Evolutionary conservation across 805 yeast genomes (phyloP), one percentile per base, ranked within the genome.

Genomic region (Candida ovalis): DNA sequence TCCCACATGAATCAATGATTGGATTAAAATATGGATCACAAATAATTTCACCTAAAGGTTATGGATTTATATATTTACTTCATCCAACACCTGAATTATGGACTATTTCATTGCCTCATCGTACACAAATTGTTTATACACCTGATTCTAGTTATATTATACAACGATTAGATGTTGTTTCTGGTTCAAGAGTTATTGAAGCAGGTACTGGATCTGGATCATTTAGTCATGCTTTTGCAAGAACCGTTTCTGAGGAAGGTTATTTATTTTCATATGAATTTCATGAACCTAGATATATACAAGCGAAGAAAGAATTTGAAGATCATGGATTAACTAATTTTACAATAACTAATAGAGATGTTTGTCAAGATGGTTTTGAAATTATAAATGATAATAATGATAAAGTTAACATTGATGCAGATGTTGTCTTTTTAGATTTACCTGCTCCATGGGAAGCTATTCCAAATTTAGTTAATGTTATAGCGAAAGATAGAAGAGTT

Each of bases 201-300:
- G 96, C 98, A 0, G 99, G 99, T 33, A 94, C 99, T 0, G 99
- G 99, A 0, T 87, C 96, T 6, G 99, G 95, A 0, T 89, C 97
- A 1, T 88, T 94, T 61, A 86, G 96, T 3, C 99, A 94, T 68
- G 84, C 96, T 0, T 80, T 94, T 64, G 86, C 96, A 1, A 78
- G 99, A 59, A 81, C 94, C 0, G 83, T 87, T 2, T 80, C 80
- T 1, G 51, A 53, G 1, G 60, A 58, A 1, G 96, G 96, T 1
- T 73, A 72, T 28, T 71, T 94, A 1, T 92, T 78, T 71, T 84
- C 96, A 7, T 94, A 78, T 66, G 99, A 94, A 67, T 94, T 91
- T 67, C 99, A 94, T 64, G 85, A 86, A 60, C 84, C 85, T 4
- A 75, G 99, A 52, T 91, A 73, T 58, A 58, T 74, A 38, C 96